Conservation (phyloP, 1,139 yeast genomes). For the Groenewaldozyma auringiensis region DNA sequence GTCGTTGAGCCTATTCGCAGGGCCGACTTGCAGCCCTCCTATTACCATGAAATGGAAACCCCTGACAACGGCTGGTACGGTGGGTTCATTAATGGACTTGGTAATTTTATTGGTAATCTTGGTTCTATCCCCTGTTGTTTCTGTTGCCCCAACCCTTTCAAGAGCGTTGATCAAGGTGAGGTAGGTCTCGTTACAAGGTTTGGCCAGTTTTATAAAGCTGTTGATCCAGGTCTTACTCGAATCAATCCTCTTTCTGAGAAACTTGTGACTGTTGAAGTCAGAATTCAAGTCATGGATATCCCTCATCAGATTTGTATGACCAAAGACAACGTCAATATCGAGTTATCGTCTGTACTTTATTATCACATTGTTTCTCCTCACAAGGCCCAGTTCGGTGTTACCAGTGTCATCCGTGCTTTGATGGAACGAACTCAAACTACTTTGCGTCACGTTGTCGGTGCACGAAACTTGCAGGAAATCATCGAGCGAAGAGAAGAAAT, state of each 20-base stretch:
- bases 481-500: conserved; percentile 70
- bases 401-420: conserved; percentile 51
- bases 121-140: conserved; percentile 54
- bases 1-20: conserved; percentile 27
- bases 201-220: conserved; percentile 60
- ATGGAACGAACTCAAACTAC: conserved; percentile 70
- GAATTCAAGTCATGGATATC: conserved; percentile 55
- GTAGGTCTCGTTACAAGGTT: conserved; percentile 64
- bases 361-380: conserved; percentile 65
- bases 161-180: conserved; percentile 56
- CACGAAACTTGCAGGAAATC: conserved; percentile 60
- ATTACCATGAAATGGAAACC: conserved; percentile 31
- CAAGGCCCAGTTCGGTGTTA: conserved; percentile 55
- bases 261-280: conserved; percentile 46
- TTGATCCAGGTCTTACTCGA: conserved; percentile 62
- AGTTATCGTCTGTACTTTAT: conserved; percentile 59
- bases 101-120: conserved; percentile 44
- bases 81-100: conserved; percentile 38
- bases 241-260: conserved; percentile 61
- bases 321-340: conserved; percentile 58
- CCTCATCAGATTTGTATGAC: conserved; percentile 66
- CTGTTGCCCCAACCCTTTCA: conserved; percentile 55
- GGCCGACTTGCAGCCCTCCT: conserved; percentile 33
- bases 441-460: conserved; percentile 64
- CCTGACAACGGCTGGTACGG: conserved; percentile 36